Conservation (phyloP, 805 yeast species). For the Suhomyces sp. region DNA sequence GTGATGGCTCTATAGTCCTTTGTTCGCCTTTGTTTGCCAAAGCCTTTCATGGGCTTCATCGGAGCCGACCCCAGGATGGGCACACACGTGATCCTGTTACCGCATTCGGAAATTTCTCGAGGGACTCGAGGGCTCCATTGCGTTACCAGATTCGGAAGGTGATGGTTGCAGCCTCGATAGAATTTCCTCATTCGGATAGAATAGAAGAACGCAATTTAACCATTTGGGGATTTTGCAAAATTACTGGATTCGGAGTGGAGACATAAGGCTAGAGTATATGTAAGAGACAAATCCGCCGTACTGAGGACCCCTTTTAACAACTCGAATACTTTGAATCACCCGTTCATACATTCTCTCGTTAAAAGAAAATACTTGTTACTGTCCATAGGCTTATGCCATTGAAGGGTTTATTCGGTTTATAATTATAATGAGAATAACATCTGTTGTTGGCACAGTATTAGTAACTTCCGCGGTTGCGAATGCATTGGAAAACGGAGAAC, state of each 20-base stretch:
- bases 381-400: conserved; percentile 4
- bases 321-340: not conserved
- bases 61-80: not conserved
- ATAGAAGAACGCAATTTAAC: conserved; percentile 2
- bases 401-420: conserved; percentile 4
- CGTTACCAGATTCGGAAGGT: not conserved
- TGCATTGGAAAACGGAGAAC: conserved; percentile 7
- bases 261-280: not conserved
- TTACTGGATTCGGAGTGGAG: conserved; percentile 5
- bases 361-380: not conserved
- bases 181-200: conserved; percentile 3
- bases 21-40: not conserved
- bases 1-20: not conserved
- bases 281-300: not conserved
- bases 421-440: conserved; percentile 21
- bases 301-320: not conserved
- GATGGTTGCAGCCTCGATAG: not conserved
- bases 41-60: not conserved
- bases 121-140: not conserved
- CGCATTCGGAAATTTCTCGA: not conserved
- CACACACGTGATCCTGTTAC: not conserved
- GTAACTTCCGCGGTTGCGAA: conserved; percentile 21
- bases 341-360: conserved; percentile 3
- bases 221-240: conserved; percentile 1
- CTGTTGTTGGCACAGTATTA: conserved; percentile 23